A percentile compares a stretch with the other conserved stretches of the same genome.
These are phyloP conservation scores for Roridomyces roridus DNA, from an alignment of 768 basidiomycete species.

Conservation along the genomic window DNA sequence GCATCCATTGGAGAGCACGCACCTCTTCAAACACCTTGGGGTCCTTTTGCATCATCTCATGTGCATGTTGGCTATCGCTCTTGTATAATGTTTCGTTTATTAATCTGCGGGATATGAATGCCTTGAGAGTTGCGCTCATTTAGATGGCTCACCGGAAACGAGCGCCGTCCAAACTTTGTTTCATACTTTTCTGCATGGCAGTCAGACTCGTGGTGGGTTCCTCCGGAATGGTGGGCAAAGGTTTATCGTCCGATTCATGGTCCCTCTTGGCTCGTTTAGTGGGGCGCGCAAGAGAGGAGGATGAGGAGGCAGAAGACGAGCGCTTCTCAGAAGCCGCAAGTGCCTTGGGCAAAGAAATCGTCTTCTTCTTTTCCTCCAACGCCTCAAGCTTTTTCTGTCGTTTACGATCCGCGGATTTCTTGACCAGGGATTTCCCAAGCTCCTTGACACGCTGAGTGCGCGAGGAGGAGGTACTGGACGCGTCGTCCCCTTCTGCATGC, in stretches of 20 bases:
- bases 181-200: conserved; percentile 78
- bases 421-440: conserved; percentile 15
- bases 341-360: conserved; percentile 29
- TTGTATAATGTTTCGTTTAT: conserved; percentile 96
- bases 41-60: conserved; percentile 84
- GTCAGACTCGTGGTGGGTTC: conserved; percentile 53
- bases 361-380: conserved; percentile 28
- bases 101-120: conserved; percentile 53
- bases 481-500: conserved; percentile 24
- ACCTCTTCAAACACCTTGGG: conserved; percentile 87
- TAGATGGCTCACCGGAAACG: conserved; percentile 69
- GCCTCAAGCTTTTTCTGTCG: conserved; percentile 25
- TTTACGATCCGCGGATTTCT: conserved; percentile 27
- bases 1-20: conserved; percentile 23
- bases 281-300: conserved; percentile 13
- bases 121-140: background rate
- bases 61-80: conserved; percentile 75
- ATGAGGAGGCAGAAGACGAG: conserved; percentile 10
- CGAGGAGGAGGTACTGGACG: conserved; percentile 17
- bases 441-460: conserved; percentile 18
- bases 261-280: conserved; percentile 16
- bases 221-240: conserved; percentile 23
- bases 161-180: conserved; percentile 83
- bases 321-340: conserved; percentile 24
- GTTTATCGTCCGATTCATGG: conserved; percentile 12